Conservation (phyloP, 225 moss, liverwort and hornwort genomes). For the Marchantia polymorpha region DNA sequence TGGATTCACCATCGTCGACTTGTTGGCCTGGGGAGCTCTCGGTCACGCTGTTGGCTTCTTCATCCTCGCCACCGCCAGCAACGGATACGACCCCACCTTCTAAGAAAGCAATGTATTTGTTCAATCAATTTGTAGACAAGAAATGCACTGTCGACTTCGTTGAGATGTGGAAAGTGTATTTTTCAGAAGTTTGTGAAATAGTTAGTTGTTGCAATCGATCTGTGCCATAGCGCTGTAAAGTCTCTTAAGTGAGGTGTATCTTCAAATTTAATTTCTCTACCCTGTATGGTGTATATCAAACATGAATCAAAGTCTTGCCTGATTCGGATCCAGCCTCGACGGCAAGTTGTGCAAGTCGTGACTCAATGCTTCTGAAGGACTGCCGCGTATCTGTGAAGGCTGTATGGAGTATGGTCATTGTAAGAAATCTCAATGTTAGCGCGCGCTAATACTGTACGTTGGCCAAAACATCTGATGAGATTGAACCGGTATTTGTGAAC, state of each 20-base stretch:
- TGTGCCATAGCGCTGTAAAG: constrained; percentile 26
- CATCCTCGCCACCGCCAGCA: constrained; percentile 62
- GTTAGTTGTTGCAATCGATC: constrained; percentile 19
- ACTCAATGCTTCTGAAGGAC: no score
- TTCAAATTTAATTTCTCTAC: background rate
- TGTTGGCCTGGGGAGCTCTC: constrained; percentile 85
- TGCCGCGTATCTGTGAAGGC: no score
- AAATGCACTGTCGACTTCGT: constrained; percentile 1
- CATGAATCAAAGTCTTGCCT: background rate
- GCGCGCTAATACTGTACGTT: no score
- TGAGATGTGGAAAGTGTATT: background rate
- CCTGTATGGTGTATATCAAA: constrained; percentile 18
- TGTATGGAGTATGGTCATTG: no score
- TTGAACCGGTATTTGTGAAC: no score
- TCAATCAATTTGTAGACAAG: constrained; percentile 28
- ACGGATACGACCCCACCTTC: constrained; percentile 73
- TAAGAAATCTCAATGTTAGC: no score
- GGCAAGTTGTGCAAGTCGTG: background rate
- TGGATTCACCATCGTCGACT: constrained; percentile 81
- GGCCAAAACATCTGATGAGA: no score
- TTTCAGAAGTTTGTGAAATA: constrained; percentile 31
- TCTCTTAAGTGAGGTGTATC: constrained; percentile 15
- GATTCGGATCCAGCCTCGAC: background rate
- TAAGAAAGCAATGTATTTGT: constrained; percentile 23
- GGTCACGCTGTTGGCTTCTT: constrained; percentile 83